phyloP scores from a whole-genome alignment of 345 rosid genomes.

The Dipteronia dyeriana region DNA sequence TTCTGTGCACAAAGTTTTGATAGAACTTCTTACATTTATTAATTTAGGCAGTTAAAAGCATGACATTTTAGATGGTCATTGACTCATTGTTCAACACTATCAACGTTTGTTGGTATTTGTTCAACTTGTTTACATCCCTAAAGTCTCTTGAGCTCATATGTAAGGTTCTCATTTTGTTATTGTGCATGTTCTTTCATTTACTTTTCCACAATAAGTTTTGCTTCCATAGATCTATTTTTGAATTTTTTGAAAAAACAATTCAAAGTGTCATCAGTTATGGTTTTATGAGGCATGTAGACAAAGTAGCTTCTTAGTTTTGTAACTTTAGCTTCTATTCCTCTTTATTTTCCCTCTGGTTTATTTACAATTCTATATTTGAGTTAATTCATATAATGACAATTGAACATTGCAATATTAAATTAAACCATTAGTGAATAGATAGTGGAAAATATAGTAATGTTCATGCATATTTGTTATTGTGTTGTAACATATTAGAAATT shows the following conservation, averaged over 20 bases:
- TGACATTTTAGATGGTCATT: background rate
- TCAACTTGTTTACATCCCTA: background rate
- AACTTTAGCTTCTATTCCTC: background rate
- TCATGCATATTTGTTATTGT: background rate
- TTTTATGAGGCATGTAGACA: background rate
- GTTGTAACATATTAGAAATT: background rate
- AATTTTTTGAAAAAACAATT: background rate
- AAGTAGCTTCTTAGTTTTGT: background rate
- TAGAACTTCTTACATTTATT: background rate
- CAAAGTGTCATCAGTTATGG: background rate
- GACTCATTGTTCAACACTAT: background rate
- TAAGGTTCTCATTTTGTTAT: background rate
- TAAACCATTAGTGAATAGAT: background rate
- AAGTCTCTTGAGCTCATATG: background rate
- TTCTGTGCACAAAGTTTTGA: background rate
- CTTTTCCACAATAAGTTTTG: background rate
- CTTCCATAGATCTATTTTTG: background rate
- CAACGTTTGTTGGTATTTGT: background rate
- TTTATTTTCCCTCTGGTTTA: background rate
- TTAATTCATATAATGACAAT: background rate
- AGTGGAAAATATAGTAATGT: background rate
- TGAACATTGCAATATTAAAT: background rate
- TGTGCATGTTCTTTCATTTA: background rate
- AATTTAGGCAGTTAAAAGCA: background rate
- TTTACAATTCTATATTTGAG: background rate